These are phyloP conservation scores for Microdochium nivale DNA, from an alignment of 2,329 filamentous ascomycete genomes.

Conservation along the genomic window DNA sequence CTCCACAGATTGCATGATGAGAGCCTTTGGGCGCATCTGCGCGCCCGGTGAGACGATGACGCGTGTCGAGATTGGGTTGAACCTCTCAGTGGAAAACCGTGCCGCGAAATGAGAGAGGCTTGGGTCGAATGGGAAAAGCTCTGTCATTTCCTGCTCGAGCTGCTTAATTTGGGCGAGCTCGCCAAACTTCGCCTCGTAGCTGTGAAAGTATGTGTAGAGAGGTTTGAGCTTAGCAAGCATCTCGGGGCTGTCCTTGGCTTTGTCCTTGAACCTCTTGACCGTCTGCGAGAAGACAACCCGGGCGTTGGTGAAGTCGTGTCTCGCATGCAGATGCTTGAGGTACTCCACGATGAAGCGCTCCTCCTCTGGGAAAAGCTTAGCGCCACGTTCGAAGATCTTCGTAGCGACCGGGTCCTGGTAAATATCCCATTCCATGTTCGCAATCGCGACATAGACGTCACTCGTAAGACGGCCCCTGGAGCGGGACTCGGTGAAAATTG, in stretches of 20 bases:
- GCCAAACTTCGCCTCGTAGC: slow-evolving; percentile 90
- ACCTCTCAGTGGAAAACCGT: slow-evolving; percentile 64
- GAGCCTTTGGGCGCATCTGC: slow-evolving; percentile 61
- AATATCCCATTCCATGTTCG: slow-evolving; percentile 87
- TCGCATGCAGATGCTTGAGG: slow-evolving; percentile 85
- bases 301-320: slow-evolving; percentile 85
- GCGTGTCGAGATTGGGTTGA: slow-evolving; percentile 74
- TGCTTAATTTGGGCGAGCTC: slow-evolving; percentile 86
- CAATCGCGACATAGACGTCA: slow-evolving; percentile 90
- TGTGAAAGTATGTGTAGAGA: slow-evolving; percentile 86
- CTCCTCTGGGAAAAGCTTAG: slow-evolving; percentile 88
- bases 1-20: slow-evolving; percentile 44
- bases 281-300: slow-evolving; percentile 94
- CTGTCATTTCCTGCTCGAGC: slow-evolving; percentile 84
- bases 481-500: slow-evolving; percentile 83
- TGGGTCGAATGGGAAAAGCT: slow-evolving; percentile 86
- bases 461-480: slow-evolving; percentile 82
- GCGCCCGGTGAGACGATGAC: slow-evolving; percentile 74
- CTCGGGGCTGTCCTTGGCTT: slow-evolving; percentile 68
- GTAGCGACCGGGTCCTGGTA: slow-evolving; percentile 90
- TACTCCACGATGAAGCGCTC: slow-evolving; percentile 93
- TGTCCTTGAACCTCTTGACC: slow-evolving; percentile 71
- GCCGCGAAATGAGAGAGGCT: slow-evolving; percentile 66
- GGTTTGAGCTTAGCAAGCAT: slow-evolving; percentile 68
- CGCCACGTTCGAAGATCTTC: slow-evolving; percentile 92